phyloP scores from a whole-genome alignment of 192 early-diverging fungal genomes.

The Chytriomyces confervae region DNA sequence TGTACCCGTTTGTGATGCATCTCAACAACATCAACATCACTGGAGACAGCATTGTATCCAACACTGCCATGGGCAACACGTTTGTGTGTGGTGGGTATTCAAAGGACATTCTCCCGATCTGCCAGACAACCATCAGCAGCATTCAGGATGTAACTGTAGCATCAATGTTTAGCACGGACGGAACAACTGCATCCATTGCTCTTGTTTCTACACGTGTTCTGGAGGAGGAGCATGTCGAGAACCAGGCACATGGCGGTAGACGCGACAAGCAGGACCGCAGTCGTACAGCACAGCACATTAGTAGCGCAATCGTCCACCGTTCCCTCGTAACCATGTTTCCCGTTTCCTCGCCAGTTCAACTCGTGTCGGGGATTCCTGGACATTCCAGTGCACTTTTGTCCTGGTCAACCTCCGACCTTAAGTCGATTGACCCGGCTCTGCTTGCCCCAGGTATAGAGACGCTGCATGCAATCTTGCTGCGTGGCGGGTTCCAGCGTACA shows the following conservation, averaged over 20 bases:
- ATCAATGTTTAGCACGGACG: conserved; percentile 22
- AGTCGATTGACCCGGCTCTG: conserved; percentile 17
- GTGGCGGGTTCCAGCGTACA: conserved; percentile 23
- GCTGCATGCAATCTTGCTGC: not conserved
- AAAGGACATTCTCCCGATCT: conserved; percentile 14
- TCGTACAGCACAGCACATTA: not conserved
- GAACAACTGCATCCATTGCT: conserved; percentile 32
- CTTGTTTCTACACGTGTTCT: not conserved
- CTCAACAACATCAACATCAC: conserved; percentile 5
- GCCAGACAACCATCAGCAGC: conserved; percentile 4
- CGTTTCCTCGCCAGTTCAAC: not conserved
- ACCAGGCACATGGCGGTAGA: no score
- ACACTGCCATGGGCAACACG: not conserved
- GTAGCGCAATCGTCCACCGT: not conserved
- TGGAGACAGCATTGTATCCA: not conserved
- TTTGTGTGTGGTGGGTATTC: conserved; percentile 20
- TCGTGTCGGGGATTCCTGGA: conserved; percentile 14
- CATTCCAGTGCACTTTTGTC: conserved; percentile 7
- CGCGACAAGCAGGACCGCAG: not conserved
- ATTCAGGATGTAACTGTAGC: not conserved
- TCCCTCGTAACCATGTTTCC: conserved; percentile 7
- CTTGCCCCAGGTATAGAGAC: conserved; percentile 24
- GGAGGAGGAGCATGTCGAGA: not conserved
- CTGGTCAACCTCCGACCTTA: conserved; percentile 20
- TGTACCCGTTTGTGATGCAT: conserved; percentile 11